Percentiles rank a stretch among this genome's conserved stretches.
These are phyloP conservation scores for Amphirosellinia nigrospora DNA, from an alignment of 495 filamentous ascomycete species.

Conservation along the genomic window DNA sequence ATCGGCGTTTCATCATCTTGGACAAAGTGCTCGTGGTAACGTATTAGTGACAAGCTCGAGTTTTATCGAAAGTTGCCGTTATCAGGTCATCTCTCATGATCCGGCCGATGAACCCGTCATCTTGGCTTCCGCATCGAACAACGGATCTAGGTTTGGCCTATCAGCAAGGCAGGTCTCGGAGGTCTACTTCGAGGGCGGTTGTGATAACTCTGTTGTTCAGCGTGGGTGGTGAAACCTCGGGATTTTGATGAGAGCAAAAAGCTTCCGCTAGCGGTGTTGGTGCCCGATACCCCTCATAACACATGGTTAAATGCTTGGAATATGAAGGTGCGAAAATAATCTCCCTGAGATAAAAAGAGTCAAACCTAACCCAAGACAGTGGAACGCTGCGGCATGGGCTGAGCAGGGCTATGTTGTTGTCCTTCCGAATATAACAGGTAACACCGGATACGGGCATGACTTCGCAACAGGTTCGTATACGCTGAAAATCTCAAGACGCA, in stretches of 20 bases:
- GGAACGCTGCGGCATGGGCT: slow-evolving; percentile 33
- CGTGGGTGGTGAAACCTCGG: slow-evolving; percentile 40
- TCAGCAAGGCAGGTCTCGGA: slow-evolving; percentile 37
- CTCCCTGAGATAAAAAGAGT: background rate
- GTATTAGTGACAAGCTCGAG: slow-evolving; percentile 36
- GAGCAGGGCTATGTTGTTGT: slow-evolving; percentile 44
- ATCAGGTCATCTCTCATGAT: slow-evolving; percentile 31
- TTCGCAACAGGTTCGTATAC: slow-evolving; percentile 32
- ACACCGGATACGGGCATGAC: slow-evolving; percentile 35
- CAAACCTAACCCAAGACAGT: slow-evolving; percentile 17
- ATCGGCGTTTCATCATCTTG: slow-evolving; percentile 24
- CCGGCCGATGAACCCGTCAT: slow-evolving; percentile 7
- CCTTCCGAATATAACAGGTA: slow-evolving; percentile 40
- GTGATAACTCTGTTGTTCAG: slow-evolving; percentile 32
- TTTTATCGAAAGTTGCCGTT: slow-evolving; percentile 37
- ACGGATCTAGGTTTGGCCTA: slow-evolving; percentile 34
- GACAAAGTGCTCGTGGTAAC: slow-evolving; percentile 15
- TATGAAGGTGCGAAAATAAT: slow-evolving; percentile 24
- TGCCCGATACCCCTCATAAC: slow-evolving; percentile 29
- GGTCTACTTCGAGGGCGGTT: slow-evolving; percentile 36
- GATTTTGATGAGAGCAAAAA: slow-evolving; percentile 37
- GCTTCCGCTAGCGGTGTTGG: slow-evolving; percentile 37
- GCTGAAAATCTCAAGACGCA: background rate
- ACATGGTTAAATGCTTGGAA: slow-evolving; percentile 36
- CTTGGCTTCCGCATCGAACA: slow-evolving; percentile 31